Conservation (phyloP, 768 basidiomycete genomes). For the Rossbeevera mucosa region DNA sequence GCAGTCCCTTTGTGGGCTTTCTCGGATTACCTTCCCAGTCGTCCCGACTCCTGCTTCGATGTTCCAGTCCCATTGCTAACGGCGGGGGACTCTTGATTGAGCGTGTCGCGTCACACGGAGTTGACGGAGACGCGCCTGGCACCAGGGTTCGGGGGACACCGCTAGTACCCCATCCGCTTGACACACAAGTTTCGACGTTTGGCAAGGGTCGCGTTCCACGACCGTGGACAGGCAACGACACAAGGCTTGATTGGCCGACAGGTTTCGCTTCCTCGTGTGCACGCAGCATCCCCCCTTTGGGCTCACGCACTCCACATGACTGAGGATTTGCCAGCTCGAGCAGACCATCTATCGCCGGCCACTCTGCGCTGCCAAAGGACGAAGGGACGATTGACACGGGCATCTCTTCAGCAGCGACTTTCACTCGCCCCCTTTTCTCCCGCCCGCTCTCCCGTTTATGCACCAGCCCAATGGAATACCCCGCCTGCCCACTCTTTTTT, state of each 20-base stretch:
- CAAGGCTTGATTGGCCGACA: not conserved
- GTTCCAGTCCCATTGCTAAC: not conserved
- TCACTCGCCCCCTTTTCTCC: not conserved
- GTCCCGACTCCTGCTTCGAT: not conserved
- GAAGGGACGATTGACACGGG: not conserved
- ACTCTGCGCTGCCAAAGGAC: conserved; percentile 1
- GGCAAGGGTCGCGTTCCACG: not conserved
- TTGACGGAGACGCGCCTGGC: not conserved
- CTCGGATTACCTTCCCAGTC: not conserved
- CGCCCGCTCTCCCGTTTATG: not conserved
- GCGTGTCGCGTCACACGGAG: not conserved
- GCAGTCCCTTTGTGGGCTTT: conserved; percentile 1
- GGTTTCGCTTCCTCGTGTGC: not conserved
- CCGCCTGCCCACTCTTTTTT: conserved; percentile 37
- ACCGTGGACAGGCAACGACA: not conserved
- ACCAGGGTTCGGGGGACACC: not conserved
- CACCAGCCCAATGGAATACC: not conserved
- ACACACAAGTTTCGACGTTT: not conserved
- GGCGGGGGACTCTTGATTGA: not conserved
- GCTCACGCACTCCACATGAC: conserved; percentile 8
- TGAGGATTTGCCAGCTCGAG: conserved; percentile 22
- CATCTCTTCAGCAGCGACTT: not conserved
- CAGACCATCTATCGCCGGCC: conserved; percentile 25
- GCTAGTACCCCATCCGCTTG: conserved; percentile 1
- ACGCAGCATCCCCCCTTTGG: not conserved